Evolutionary conservation across 139 green algal species (phyloP).

Genomic region (Axilococcus clingmanii): DNA sequence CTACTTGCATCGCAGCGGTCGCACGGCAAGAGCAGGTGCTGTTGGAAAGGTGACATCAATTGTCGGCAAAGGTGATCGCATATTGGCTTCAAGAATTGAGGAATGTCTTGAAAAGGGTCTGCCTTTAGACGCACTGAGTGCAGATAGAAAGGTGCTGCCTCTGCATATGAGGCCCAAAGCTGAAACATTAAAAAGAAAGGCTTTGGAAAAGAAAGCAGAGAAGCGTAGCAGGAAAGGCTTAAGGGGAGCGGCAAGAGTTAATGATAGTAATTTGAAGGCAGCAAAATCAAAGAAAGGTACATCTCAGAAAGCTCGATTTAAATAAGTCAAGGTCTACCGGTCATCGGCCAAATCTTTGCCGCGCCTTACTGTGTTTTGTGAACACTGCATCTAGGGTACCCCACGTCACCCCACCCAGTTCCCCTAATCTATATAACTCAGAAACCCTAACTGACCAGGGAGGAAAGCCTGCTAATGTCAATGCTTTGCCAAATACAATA

Average conservation of each 20-base stretch:
- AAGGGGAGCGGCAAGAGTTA: background rate
- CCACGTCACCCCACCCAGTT: constrained; percentile 7
- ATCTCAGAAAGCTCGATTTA: background rate
- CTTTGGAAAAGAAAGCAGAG: constrained; percentile 17
- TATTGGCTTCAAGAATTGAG: constrained; percentile 67
- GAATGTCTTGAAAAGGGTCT: constrained; percentile 52
- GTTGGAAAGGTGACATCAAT: constrained; percentile 62
- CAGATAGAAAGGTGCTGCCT: constrained; percentile 37
- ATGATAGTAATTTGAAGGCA: background rate
- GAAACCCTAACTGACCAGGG: constrained; percentile 23
- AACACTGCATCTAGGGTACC: constrained; percentile 10
- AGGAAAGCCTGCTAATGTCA: constrained; percentile 30
- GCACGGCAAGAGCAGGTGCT: constrained; percentile 74
- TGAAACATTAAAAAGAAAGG: constrained; percentile 22
- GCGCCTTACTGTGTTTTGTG: constrained; percentile 11
- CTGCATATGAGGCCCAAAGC: constrained; percentile 44
- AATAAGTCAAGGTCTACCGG: background rate
- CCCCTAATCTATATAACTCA: constrained; percentile 31
- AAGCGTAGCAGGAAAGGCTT: constrained; percentile 5
- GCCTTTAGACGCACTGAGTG: constrained; percentile 60
- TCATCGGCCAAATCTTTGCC: constrained; percentile 22
- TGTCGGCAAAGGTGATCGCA: constrained; percentile 52
- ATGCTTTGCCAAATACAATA: constrained; percentile 2
- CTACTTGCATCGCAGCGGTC: constrained; percentile 84
- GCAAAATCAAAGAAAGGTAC: background rate